Evolutionary conservation across 2,329 filamentous ascomycete species (phyloP), one percentile per base, ranked within the genome.

Genomic region (Chrysosporium keratinophilum): DNA sequence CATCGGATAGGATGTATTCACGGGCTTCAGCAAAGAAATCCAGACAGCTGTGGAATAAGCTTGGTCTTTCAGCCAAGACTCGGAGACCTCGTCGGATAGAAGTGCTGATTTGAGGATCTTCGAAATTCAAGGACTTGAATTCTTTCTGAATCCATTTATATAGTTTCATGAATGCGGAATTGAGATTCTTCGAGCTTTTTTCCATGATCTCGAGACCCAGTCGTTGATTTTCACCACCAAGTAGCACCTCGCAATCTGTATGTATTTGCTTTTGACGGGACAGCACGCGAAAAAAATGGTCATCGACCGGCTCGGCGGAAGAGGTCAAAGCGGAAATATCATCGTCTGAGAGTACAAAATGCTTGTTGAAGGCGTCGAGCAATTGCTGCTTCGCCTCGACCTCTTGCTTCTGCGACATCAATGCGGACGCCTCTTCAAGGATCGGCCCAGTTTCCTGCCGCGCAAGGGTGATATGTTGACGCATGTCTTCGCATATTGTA

Each of bases 91-190:
- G 81, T 50, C 91, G 81, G 57, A 98, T 90, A 0, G 87, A 84
- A 17, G 84, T 79, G 65, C 86, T 90, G 67, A 97, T 90, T 63
- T 95, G 90, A 0, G 90, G 90, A 60, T 94, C 95, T 64, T 98
- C 93, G 7, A 97, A 78, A 66, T 97, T 94, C 49, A 97, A 72
- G 0, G 84, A 84, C 67, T 90, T 95, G 71, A 98, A 94, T 63
- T 96, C 89, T 56, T 86, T 83, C 66, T 96, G 90, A 17, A 95
- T 83, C 91, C 91, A 98, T 62, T 88, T 83, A 70, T 95, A 96
- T 2, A 98, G 78, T 66, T 96, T 98, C 66, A 98, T 91, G 62
- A 93, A 98, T 4, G 88, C 91, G 14, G 84, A 78, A 63, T 95
- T 93, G 48, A 98, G 78, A 57, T 88, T 82, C 56, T 88, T 88